phyloP scores from a whole-genome alignment of 441 rosid genomes.

The Mallotus japonicus region DNA sequence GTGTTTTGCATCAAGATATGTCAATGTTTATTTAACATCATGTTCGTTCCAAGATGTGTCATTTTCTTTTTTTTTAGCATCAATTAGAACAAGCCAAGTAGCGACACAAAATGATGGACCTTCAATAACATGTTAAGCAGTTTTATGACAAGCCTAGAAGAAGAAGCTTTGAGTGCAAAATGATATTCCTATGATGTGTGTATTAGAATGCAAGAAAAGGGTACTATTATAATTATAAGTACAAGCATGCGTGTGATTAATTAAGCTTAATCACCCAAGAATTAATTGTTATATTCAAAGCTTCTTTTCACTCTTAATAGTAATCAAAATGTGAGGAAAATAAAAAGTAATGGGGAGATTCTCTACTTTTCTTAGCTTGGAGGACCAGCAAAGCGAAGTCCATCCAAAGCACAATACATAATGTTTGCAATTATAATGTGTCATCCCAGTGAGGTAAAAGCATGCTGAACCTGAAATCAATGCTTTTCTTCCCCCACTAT shows the following conservation, averaged over 20 bases:
- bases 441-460: conserved; percentile 18
- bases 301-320: neutral
- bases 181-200: neutral
- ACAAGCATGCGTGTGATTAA: conserved; percentile 11
- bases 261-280: conserved; percentile 3
- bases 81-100: too few species aligned
- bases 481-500: conserved; percentile 14
- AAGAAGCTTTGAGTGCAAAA: neutral
- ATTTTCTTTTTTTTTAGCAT: too few species aligned
- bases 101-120: too few species aligned
- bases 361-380: conserved; percentile 34
- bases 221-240: neutral
- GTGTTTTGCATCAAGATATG: too few species aligned
- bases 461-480: conserved; percentile 31
- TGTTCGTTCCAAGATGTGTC: too few species aligned
- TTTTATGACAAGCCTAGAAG: too few species aligned
- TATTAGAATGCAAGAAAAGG: conserved; percentile 21
- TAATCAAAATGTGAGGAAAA: neutral
- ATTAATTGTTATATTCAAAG: neutral
- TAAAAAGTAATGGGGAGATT: neutral
- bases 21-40: too few species aligned
- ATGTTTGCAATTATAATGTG: conserved; percentile 29
- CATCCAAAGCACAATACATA: neutral
- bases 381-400: conserved; percentile 43
- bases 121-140: too few species aligned